Conservation (phyloP, 176 grass and related monocot genomes). For the Oryza nivara region DNA sequence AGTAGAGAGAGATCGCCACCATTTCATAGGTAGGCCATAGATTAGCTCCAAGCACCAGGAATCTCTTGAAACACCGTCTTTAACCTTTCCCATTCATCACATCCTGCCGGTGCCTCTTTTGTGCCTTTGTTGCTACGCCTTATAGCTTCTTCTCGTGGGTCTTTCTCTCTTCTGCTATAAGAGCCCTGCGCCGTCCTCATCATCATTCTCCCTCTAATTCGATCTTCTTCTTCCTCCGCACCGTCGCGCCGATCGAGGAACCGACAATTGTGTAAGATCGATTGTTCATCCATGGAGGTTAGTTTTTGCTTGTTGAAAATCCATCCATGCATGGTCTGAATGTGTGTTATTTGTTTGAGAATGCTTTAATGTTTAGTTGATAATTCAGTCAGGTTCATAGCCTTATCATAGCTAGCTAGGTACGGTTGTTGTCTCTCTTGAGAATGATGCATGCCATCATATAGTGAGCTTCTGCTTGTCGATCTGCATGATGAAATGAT, state of each 20-base stretch:
- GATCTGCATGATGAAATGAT: background rate
- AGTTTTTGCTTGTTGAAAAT: background rate
- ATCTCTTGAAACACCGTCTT: conserved; percentile 52
- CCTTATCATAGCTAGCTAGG: background rate
- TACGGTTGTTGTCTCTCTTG: background rate
- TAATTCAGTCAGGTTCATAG: background rate
- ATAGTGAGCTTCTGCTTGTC: background rate
- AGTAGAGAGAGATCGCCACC: conserved; percentile 50
- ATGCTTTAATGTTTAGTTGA: background rate
- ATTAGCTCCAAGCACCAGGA: conserved; percentile 37
- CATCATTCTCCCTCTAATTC: conserved; percentile 28
- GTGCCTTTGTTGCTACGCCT: conserved; percentile 38
- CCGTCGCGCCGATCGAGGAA: conserved; percentile 7
- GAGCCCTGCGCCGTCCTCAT: conserved; percentile 30
- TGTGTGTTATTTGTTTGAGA: too few species aligned
- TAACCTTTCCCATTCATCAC: conserved; percentile 63
- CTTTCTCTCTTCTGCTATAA: conserved; percentile 40
- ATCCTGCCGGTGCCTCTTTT: conserved; percentile 68
- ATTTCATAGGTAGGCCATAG: conserved; percentile 43
- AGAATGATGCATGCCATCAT: background rate
- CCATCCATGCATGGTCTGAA: background rate
- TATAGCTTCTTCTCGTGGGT: background rate
- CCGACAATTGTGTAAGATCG: background rate
- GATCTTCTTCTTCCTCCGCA: conserved; percentile 2
- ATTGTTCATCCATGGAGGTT: conserved; percentile 51